Evolutionary conservation across 495 filamentous ascomycete species (phyloP).

Genomic region (Choiromyces venosus): DNA sequence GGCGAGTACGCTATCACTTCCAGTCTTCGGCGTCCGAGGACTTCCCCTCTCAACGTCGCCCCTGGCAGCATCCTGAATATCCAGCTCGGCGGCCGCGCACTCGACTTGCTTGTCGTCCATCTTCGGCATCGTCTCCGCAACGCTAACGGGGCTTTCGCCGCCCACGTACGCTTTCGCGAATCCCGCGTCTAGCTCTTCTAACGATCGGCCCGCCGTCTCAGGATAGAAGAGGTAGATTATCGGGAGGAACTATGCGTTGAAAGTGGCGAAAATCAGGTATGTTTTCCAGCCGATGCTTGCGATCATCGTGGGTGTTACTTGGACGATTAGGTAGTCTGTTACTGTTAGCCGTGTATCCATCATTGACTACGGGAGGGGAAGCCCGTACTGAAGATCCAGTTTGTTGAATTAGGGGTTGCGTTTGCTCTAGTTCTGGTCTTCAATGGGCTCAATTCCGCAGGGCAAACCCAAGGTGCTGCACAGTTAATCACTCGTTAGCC

Average conservation of each 20-base stretch:
- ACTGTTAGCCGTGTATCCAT: not conserved
- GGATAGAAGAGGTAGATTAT: conserved; percentile 43
- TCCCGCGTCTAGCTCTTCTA: conserved; percentile 44
- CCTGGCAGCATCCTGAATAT: not conserved
- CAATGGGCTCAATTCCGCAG: conserved; percentile 64
- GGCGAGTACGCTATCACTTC: not conserved
- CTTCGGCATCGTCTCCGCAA: conserved; percentile 12
- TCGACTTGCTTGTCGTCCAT: not conserved
- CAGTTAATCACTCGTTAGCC: not conserved
- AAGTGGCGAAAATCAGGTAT: conserved; percentile 43
- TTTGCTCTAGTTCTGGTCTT: conserved; percentile 66
- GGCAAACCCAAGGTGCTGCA: conserved; percentile 48
- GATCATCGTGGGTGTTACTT: conserved; percentile 43
- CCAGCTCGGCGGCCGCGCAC: not conserved
- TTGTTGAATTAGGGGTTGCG: conserved; percentile 14
- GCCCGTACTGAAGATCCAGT: conserved; percentile 39
- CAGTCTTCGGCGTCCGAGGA: not conserved
- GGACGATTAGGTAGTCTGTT: conserved; percentile 46
- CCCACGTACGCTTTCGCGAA: conserved; percentile 27
- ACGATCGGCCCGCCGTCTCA: conserved; percentile 40
- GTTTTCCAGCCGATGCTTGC: conserved; percentile 41
- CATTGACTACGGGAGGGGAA: conserved; percentile 38
- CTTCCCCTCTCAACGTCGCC: not conserved
- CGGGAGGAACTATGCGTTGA: conserved; percentile 42
- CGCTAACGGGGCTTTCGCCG: not conserved